Conservation (phyloP, 2,329 filamentous ascomycete genomes). For the Didymella lethalis region DNA sequence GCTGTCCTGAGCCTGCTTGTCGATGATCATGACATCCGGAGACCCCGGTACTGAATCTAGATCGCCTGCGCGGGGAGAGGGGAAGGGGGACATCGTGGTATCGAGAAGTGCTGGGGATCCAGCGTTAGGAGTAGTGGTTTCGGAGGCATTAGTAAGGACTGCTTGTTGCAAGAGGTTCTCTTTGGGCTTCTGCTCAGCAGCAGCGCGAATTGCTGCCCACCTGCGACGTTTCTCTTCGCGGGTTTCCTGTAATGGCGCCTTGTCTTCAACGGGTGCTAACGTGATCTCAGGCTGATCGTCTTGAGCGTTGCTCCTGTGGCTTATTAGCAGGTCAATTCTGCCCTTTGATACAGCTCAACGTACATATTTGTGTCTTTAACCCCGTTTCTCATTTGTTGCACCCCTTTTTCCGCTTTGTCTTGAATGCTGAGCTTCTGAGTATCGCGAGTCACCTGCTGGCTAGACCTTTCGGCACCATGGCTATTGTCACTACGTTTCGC, state of each 20-base stretch:
- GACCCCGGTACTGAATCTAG: conserved; percentile 50
- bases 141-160: conserved; percentile 67
- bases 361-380: conserved; percentile 1
- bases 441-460: conserved; percentile 17
- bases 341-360: background rate
- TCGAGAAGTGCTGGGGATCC: conserved; percentile 49
- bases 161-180: conserved; percentile 72
- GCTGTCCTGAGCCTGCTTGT: conserved; percentile 52
- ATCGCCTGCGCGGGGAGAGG: conserved; percentile 50
- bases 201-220: conserved; percentile 44
- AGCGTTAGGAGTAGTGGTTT: conserved; percentile 63
- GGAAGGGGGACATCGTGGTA: conserved; percentile 47
- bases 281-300: conserved; percentile 31
- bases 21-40: conserved; percentile 51
- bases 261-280: conserved; percentile 31
- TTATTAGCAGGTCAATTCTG: conserved; percentile 17
- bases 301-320: conserved; percentile 26
- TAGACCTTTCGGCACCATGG: conserved; percentile 7
- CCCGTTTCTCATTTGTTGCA: conserved; percentile 2
- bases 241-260: conserved; percentile 41
- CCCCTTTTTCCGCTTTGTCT: background rate
- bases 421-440: conserved; percentile 17
- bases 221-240: conserved; percentile 46
- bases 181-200: conserved; percentile 62
- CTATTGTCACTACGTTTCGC: conserved; percentile 14